Evolutionary conservation across 73 alveolate species (phyloP).

Genomic region (Uronychia setigera): DNA sequence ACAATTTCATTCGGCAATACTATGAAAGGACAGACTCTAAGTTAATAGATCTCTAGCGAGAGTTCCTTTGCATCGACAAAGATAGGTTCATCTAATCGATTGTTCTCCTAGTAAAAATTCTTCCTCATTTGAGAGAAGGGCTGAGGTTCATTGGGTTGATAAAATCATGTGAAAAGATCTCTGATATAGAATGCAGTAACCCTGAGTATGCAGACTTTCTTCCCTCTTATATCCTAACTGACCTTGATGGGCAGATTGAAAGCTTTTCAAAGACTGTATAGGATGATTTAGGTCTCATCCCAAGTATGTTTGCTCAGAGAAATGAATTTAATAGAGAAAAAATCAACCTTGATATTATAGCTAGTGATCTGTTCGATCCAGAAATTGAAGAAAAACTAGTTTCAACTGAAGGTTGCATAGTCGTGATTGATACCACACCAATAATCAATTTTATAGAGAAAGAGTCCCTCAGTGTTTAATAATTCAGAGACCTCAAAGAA

Average conservation of each 20-base stretch:
- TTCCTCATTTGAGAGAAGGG: background rate
- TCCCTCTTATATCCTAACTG: background rate
- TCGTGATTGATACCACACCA: background rate
- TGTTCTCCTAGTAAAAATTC: background rate
- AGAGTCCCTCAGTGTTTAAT: background rate
- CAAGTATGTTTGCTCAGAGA: background rate
- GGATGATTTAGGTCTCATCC: background rate
- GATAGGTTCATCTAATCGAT: background rate
- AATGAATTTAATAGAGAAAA: background rate
- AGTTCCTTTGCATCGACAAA: background rate
- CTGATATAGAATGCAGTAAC: background rate
- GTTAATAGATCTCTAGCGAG: background rate
- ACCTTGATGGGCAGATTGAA: conserved; percentile 6
- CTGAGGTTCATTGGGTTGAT: background rate
- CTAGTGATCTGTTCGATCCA: background rate
- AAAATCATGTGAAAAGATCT: background rate
- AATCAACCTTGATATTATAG: background rate
- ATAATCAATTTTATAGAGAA: background rate
- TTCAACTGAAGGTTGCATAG: background rate
- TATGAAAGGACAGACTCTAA: background rate
- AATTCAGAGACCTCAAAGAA: background rate
- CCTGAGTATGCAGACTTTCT: background rate
- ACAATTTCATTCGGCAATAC: conserved; percentile 1
- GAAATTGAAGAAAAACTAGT: background rate
- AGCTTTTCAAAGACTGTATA: background rate